Base-by-base conservation (phyloP, 139 green algal genomes). In the Micromonas pusilla region DNA sequence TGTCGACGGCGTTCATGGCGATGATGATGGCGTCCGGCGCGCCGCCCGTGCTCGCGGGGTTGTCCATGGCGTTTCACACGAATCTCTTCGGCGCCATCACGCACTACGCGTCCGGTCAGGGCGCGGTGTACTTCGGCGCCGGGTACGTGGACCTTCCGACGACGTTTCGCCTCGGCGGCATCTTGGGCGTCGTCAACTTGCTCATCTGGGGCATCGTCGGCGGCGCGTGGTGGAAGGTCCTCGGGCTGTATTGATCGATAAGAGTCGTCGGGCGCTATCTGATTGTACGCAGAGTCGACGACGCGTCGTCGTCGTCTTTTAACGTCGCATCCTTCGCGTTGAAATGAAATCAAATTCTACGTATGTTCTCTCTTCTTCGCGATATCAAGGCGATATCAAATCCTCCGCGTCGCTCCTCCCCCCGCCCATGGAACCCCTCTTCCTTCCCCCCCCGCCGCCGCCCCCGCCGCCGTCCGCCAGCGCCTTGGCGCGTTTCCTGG, bases 11-110 rank as follows among this genome's bases (percentile, higher is more conserved):
- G 25, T 99, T 99, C 85, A 85, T 95, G 76, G 91, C 91, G 30
- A 96, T 98, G 87, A 96, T 96, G 89, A 81, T 97, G 0, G 84
- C 88, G 1, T 87, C 92, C 87, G 91, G 93, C 68, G 91, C 94
- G 25, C 93, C 95, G 0, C 87, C 88, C 63, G 64, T 96, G 30
- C 83, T 98, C 28, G 93, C 90, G 0, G 93, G 89, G 0, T 88
- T 99, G 74, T 86, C 88, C 1, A 86, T 98, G 53, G 90, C 89
- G 13, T 97, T 95, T 81, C 91, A 91, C 79, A 90, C 84, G 77
- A 98, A 98, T 86, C 87, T 99, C n/a, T 97, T 97, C 80, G 95
- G 95, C 80, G 94, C 88, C 63, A 91, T 98, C 79, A 96, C 94
- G 0, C 95, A 99, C 85, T 99, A 97, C 84, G 92, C 91, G 37